Evolutionary conservation across 2,329 filamentous ascomycete genomes (phyloP), one percentile per base, ranked within the genome.

Genomic region (Lojkania enalia): DNA sequence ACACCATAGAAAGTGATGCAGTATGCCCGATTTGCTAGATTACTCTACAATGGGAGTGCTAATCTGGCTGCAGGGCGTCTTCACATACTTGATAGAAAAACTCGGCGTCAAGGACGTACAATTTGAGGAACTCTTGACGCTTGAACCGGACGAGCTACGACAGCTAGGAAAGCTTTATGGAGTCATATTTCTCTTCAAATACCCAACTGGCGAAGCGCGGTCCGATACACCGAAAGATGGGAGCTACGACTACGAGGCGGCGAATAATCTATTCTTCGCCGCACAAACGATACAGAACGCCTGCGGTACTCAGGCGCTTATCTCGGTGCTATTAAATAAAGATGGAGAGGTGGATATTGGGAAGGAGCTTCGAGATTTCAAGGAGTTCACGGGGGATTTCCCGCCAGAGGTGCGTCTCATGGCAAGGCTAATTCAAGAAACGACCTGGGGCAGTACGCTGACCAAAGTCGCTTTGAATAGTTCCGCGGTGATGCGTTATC

Each of bases 131-230:
- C 84, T 99, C 54, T 83, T 96, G 46, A 87, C 88, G 1, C 84
- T 99, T 54, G 92, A 97, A 59, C 77, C 89, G 5, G 83, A 88
- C 40, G 80, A 81, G 45, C 80, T 95, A 11, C 79, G 81, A 32
- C 75, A 84, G 54, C 80, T 90, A 2, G 68, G 69, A 39, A 66
- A 64, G 21, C 44, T 96, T 41, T 95, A 96, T 74, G 94, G 94
- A 63, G 90, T 99, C 57, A 96, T 99, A 65, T 99, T 99, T 74
- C 88, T 99, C 70, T 99, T 99, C 84, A 97, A 96, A 75, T 99
- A 88, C 73, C 88, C 83, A 39, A 90, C 84, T 49, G 84, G 87
- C 66, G 77, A 81, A 71, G 59, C 86, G 77, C 74, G 82, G 29
- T 71, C 79, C 31, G 78, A 82, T 44, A 80, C 80, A 33, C 90